These are phyloP conservation scores for Clonostachys rhizophaga DNA, from an alignment of 2,329 filamentous ascomycete genomes.

Conservation along the genomic window DNA sequence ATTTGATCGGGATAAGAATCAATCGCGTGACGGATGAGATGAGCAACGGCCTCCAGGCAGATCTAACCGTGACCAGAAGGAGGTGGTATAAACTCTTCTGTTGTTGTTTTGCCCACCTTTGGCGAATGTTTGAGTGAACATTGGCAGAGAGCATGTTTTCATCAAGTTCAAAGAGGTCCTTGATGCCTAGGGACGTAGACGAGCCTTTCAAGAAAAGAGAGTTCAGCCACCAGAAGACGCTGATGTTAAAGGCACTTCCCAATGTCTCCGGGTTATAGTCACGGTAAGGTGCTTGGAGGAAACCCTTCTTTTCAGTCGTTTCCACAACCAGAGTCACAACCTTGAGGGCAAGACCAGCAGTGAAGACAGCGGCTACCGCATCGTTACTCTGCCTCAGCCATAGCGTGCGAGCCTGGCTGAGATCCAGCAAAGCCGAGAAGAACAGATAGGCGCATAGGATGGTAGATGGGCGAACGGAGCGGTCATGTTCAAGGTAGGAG, in stretches of 20 bases:
- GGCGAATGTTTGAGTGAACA: constrained; percentile 1
- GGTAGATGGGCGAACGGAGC: constrained; percentile 20
- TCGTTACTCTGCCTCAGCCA: constrained; percentile 16
- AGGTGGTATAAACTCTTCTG: background rate
- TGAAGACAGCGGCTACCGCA: constrained; percentile 13
- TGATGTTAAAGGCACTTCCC: constrained; percentile 21
- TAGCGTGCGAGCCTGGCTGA: constrained; percentile 18
- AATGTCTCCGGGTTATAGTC: constrained; percentile 20
- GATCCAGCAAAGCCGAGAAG: constrained; percentile 19
- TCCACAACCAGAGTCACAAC: constrained; percentile 19
- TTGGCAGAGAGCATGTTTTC: constrained; percentile 4
- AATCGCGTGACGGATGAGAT: constrained; percentile 18
- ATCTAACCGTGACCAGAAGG: constrained; percentile 1
- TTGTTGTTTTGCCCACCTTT: constrained; percentile 4
- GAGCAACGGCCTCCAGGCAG: constrained; percentile 13
- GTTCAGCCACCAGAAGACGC: constrained; percentile 26
- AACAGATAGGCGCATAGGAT: constrained; percentile 20
- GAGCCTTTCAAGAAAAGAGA: constrained; percentile 16
- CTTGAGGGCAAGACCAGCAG: constrained; percentile 15
- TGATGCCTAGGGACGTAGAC: constrained; percentile 3
- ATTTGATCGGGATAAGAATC: constrained; percentile 29
- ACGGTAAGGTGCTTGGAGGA: constrained; percentile 8
- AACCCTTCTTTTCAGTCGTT: constrained; percentile 15
- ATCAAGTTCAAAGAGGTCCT: constrained; percentile 7
- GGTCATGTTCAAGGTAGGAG: constrained; percentile 21